A percentile compares a stretch with the other conserved stretches of the same genome.
phyloP scores from a whole-genome alignment of 1,284 basidiomycete species.

The Puccinia sorghi region DNA sequence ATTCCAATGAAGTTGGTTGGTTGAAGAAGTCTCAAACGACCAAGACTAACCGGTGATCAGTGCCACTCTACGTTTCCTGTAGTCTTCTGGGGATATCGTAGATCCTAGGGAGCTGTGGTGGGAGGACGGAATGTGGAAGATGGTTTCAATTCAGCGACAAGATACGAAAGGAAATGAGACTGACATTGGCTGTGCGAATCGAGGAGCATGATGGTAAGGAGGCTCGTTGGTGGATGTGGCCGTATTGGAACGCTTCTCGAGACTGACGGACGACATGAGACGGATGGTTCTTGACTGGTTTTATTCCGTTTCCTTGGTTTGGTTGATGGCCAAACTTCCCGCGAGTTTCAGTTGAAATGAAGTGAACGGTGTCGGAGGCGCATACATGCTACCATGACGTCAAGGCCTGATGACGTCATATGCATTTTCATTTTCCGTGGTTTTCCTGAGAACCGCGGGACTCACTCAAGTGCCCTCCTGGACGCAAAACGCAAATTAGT shows the following conservation, averaged over 20 bases:
- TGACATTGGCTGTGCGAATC: conserved; percentile 30
- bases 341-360: too few relatives aligned
- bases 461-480: too few relatives aligned
- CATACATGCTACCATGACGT: too few relatives aligned
- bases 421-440: too few relatives aligned
- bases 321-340: too few relatives aligned
- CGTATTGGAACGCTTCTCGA: neutral
- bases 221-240: conserved; percentile 18
- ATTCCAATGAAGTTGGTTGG: neutral
- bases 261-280: neutral
- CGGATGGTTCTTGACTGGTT: neutral
- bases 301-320: too few relatives aligned
- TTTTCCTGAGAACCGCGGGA: too few relatives aligned
- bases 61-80: conserved; percentile 80
- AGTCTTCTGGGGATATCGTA: conserved; percentile 66
- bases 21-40: conserved; percentile 17
- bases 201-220: conserved; percentile 14
- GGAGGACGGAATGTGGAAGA: neutral
- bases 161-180: neutral
- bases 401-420: too few relatives aligned
- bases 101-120: conserved; percentile 48
- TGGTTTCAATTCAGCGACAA: neutral
- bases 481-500: too few relatives aligned
- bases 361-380: too few relatives aligned
- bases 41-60: conserved; percentile 72